These are phyloP conservation scores for Prunella vulgaris DNA, from an alignment of 257 asterid species.

Conservation along the genomic window DNA sequence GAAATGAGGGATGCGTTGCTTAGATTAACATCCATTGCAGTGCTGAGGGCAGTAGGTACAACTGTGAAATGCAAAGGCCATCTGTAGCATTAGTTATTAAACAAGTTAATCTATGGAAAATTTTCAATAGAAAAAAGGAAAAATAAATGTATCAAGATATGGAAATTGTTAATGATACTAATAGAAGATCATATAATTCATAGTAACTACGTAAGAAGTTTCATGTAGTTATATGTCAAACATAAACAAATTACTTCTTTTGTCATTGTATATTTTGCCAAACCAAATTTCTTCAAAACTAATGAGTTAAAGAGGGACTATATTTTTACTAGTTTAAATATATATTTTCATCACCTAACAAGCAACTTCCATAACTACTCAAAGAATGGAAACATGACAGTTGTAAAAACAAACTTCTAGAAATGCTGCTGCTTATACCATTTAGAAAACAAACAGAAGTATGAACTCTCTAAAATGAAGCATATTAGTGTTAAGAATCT, in stretches of 20 bases:
- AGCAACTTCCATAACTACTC: background rate
- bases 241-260: background rate
- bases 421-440: too few relatives aligned
- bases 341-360: background rate
- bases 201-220: background rate
- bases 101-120: constrained; percentile 47
- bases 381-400: too few relatives aligned
- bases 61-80: constrained; percentile 93
- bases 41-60: constrained; percentile 92
- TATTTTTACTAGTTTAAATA: background rate
- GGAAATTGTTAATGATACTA: background rate
- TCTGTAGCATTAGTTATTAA: constrained; percentile 87
- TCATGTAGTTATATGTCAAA: background rate
- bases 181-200: background rate
- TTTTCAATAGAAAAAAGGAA: background rate
- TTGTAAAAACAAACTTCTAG: too few relatives aligned
- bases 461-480: background rate
- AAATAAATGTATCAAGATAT: background rate
- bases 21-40: constrained; percentile 94
- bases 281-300: background rate
- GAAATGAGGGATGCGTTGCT: constrained; percentile 94
- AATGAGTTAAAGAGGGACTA: background rate
- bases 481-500: background rate
- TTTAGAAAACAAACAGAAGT: too few relatives aligned
- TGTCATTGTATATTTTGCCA: background rate